A percentile compares a stretch with the other conserved stretches of the same genome.
Conservation (phyloP, 148 eudicot genomes). For the Chenopodium formosanum region DNA sequence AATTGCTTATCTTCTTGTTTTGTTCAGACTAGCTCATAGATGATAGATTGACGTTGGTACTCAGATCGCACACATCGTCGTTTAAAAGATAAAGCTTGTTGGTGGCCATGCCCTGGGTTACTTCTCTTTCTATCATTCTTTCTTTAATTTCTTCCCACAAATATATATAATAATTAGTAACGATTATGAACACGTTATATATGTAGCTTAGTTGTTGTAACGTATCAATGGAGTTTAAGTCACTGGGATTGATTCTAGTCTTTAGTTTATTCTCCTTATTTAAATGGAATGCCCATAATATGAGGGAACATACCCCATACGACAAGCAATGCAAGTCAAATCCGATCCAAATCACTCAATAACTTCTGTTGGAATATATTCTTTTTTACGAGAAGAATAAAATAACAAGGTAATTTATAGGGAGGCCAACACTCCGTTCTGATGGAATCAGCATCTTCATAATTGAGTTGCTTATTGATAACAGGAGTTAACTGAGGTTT, state of each 20-base stretch:
- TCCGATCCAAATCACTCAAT: background rate
- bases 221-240: too few species aligned
- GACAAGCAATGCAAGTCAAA: background rate
- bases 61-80: background rate
- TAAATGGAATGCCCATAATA: background rate
- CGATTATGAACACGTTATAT: too few species aligned
- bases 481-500: background rate
- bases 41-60: background rate
- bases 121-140: background rate
- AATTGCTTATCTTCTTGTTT: background rate
- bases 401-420: too few species aligned
- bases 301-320: background rate
- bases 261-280: too few species aligned
- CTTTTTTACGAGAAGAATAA: too few species aligned
- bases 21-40: background rate
- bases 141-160: too few species aligned
- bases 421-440: too few species aligned
- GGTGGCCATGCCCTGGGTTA: background rate
- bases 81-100: background rate
- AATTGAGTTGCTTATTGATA: background rate
- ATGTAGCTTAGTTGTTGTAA: too few species aligned
- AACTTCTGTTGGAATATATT: too few species aligned
- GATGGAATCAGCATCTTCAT: too few species aligned
- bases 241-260: too few species aligned
- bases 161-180: too few species aligned